These are phyloP conservation scores for Suillus spraguei DNA, from an alignment of 768 basidiomycete species.

Conservation along the genomic window DNA sequence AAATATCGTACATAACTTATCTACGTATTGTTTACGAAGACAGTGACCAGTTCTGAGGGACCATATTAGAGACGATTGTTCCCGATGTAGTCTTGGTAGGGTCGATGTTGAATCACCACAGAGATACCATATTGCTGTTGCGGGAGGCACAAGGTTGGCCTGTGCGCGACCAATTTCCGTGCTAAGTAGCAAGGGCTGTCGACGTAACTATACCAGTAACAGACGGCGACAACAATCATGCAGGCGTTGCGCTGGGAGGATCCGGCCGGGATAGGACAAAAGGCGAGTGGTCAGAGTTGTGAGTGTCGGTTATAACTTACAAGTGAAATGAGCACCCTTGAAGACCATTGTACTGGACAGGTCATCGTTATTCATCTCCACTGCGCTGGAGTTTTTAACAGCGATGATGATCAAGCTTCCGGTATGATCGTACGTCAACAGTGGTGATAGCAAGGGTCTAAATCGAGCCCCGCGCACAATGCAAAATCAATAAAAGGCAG, in stretches of 20 bases:
- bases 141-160: neutral
- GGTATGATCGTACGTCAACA: neutral
- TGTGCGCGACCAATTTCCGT: neutral
- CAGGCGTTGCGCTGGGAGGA: neutral
- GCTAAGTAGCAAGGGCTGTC: neutral
- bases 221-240: neutral
- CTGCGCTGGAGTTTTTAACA: neutral
- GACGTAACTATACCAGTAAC: neutral
- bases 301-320: neutral
- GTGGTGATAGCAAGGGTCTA: neutral
- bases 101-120: neutral
- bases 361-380: neutral
- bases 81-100: neutral
- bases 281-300: neutral
- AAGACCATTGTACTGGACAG: neutral
- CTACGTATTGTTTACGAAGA: neutral
- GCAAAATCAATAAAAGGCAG: neutral
- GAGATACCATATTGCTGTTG: neutral
- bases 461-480: neutral
- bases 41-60: neutral
- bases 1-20: neutral
- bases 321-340: neutral
- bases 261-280: neutral
- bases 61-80: neutral
- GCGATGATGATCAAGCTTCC: neutral